A percentile compares a stretch with the other conserved stretches of the same genome.
Conservation (phyloP, 164 flowering plant genomes). For the Chloranthus sessilifolius region DNA sequence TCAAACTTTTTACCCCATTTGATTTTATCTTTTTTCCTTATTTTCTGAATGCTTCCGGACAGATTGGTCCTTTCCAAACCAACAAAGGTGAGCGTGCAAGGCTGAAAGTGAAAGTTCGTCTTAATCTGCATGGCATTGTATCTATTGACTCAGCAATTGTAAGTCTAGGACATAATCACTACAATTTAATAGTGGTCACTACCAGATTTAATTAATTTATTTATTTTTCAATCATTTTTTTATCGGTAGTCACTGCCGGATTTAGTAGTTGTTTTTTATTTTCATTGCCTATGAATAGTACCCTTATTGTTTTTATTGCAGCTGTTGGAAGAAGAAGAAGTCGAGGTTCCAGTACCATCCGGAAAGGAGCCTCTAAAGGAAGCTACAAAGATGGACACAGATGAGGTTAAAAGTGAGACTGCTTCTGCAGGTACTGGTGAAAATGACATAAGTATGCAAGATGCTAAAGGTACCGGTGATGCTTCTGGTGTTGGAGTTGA, state of each 20-base stretch:
- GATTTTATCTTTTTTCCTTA: background rate
- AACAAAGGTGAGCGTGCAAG: conserved; percentile 68
- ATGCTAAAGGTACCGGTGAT: conserved; percentile 47
- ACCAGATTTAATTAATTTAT: background rate
- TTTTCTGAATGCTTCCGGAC: background rate
- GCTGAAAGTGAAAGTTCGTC: conserved; percentile 71
- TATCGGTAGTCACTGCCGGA: too few species aligned
- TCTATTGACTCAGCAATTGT: conserved; percentile 85
- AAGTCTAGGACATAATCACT: conserved; percentile 33
- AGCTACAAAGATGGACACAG: conserved; percentile 73
- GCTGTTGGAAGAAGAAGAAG: conserved; percentile 84
- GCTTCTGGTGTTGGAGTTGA: conserved; percentile 32
- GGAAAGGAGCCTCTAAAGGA: conserved; percentile 54
- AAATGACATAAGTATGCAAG: conserved; percentile 70
- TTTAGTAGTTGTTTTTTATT: too few species aligned
- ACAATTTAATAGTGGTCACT: background rate
- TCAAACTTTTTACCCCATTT: background rate
- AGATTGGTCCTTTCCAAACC: conserved; percentile 78
- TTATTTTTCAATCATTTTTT: background rate
- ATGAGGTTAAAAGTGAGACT: conserved; percentile 40
- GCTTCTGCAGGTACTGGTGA: conserved; percentile 37
- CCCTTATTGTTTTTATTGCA: conserved; percentile 14
- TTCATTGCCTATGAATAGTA: background rate
- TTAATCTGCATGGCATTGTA: conserved; percentile 84
- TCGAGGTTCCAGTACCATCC: conserved; percentile 57